Evolutionary conservation across 805 yeast species (phyloP).

Genomic region (Torulaspora gathmanii): DNA sequence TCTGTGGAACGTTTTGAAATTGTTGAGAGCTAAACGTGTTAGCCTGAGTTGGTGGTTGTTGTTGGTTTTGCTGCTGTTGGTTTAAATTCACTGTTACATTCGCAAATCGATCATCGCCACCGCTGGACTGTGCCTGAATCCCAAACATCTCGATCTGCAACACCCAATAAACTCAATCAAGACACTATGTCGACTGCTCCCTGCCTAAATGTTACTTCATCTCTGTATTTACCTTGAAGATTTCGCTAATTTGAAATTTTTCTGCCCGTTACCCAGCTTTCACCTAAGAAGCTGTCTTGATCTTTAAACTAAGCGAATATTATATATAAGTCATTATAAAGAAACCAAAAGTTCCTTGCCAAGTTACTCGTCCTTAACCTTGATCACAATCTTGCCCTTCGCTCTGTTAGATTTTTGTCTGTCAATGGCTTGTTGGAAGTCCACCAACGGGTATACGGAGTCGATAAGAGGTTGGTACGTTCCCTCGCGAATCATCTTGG

Average conservation of each 20-base stretch:
- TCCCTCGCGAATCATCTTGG: conserved; percentile 23
- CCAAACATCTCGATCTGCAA: conserved; percentile 11
- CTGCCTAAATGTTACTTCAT: neutral
- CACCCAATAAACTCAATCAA: neutral
- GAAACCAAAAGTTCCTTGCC: neutral
- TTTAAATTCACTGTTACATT: conserved; percentile 23
- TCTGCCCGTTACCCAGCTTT: neutral
- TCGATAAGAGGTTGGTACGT: conserved; percentile 48
- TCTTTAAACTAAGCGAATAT: neutral
- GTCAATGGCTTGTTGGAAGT: conserved; percentile 49
- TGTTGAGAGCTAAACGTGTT: conserved; percentile 33
- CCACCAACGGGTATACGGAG: conserved; percentile 46
- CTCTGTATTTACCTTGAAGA: neutral
- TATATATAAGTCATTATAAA: neutral
- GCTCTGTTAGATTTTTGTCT: conserved; percentile 45
- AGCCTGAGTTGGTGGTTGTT: conserved; percentile 19
- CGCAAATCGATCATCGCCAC: conserved; percentile 18
- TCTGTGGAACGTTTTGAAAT: conserved; percentile 24
- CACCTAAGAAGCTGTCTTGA: neutral
- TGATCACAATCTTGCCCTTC: conserved; percentile 57
- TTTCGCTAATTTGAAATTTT: neutral
- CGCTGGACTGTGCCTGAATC: conserved; percentile 8
- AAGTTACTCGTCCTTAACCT: conserved; percentile 7
- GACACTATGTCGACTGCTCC: no score
- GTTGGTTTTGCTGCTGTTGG: conserved; percentile 22